These are phyloP conservation scores for Leptographium procerum DNA, from an alignment of 2,329 filamentous ascomycete genomes.

Conservation along the genomic window DNA sequence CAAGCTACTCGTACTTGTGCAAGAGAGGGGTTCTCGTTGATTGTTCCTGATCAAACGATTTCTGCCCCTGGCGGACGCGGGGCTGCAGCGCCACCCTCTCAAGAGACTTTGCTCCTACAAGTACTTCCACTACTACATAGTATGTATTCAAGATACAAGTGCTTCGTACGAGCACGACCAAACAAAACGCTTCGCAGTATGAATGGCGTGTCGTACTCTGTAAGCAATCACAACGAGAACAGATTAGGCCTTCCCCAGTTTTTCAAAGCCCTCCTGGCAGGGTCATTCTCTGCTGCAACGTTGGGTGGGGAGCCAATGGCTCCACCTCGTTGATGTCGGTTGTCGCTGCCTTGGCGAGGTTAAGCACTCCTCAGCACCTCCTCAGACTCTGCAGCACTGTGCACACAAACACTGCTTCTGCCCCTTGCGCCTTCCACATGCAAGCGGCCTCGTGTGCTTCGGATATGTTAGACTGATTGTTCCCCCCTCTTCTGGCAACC, in stretches of 20 bases:
- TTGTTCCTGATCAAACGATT: not conserved
- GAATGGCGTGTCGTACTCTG: not conserved
- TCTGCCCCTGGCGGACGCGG: not conserved
- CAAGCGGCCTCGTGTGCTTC: not conserved
- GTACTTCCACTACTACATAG: too few relatives aligned
- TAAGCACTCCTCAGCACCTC: not conserved
- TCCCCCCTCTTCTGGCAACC: not conserved
- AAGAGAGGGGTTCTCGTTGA: not conserved
- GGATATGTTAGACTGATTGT: not conserved
- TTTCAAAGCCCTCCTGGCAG: not conserved
- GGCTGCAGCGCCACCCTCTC: too few relatives aligned
- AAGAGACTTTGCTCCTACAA: too few relatives aligned
- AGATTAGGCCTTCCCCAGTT: slow-evolving; percentile 4
- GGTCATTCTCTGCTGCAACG: not conserved
- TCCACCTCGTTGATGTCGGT: not conserved
- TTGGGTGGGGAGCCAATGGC: not conserved
- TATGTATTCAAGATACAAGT: too few relatives aligned
- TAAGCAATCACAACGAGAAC: not conserved
- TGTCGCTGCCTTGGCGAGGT: not conserved
- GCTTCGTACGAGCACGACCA: too few relatives aligned
- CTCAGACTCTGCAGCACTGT: not conserved
- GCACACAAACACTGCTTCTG: not conserved
- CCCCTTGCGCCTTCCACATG: not conserved
- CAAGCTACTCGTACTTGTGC: too few relatives aligned
- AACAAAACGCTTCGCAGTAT: not conserved